A percentile compares a stretch with the other conserved stretches of the same genome.
Evolutionary conservation across 2,329 filamentous ascomycete genomes (phyloP).

Genomic region (Trichoderma breve): DNA sequence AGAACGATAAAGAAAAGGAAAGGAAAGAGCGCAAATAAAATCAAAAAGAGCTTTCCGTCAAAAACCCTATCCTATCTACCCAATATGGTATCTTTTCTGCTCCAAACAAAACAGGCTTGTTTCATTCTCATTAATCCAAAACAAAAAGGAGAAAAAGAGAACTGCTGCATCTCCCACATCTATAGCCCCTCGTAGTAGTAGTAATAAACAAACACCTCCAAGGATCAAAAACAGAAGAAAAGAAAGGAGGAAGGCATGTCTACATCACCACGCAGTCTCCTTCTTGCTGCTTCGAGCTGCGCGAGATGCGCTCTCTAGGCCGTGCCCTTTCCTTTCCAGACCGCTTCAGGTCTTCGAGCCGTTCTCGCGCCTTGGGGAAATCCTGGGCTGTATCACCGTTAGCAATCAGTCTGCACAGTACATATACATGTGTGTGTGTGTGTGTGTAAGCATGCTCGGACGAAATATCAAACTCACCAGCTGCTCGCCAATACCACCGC

Average conservation of each 20-base stretch:
- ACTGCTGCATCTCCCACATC: background rate
- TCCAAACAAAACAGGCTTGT: background rate
- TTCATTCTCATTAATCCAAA: background rate
- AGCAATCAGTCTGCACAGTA: conserved; percentile 23
- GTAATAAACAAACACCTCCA: background rate
- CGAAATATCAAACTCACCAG: conserved; percentile 63
- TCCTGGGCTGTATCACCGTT: conserved; percentile 68
- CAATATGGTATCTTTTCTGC: background rate
- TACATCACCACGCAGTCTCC: conserved; percentile 87
- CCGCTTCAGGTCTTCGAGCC: conserved; percentile 86
- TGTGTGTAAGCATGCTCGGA: too few species aligned
- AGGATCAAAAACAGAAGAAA: background rate
- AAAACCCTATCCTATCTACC: background rate
- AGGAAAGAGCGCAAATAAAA: background rate
- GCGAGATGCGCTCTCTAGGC: conserved; percentile 73
- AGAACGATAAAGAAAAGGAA: background rate
- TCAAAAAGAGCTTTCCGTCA: background rate
- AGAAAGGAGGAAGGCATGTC: background rate
- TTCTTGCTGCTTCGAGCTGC: conserved; percentile 81
- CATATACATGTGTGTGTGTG: background rate
- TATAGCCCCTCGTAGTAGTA: background rate
- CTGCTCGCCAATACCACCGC: conserved; percentile 96
- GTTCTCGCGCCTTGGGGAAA: conserved; percentile 87
- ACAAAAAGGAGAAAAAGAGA: background rate
- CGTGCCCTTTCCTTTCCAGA: conserved; percentile 66